Evolutionary conservation across 208 protist species (phyloP).

Genomic region (Lotmaria passim): DNA sequence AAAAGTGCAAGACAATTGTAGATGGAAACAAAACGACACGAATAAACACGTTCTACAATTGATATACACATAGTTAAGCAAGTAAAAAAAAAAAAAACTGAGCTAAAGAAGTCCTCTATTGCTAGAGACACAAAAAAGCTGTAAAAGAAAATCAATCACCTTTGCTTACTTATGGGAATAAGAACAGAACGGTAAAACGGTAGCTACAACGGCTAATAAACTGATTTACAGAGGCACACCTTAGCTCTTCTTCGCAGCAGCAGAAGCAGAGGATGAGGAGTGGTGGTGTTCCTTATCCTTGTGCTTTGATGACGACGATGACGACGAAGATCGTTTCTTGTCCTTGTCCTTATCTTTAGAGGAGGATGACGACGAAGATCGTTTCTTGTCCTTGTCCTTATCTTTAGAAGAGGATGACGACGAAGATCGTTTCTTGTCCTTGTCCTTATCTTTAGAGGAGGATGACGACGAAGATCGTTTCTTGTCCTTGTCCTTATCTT

Average conservation of each 20-base stretch:
- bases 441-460: background rate
- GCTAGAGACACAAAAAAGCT: too few relatives aligned
- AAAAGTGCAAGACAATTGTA: too few relatives aligned
- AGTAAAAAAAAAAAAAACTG: too few relatives aligned
- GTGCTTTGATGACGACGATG: background rate
- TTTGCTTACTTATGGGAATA: too few relatives aligned
- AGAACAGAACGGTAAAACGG: too few relatives aligned
- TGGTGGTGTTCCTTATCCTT: background rate
- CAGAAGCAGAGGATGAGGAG: constrained; percentile 1
- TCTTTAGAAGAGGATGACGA: constrained; percentile 6
- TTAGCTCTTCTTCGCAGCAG: background rate
- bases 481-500: constrained; percentile 8
- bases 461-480: constrained; percentile 7
- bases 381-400: constrained; percentile 6
- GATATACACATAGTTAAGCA: too few relatives aligned
- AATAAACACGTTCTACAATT: too few relatives aligned
- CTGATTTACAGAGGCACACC: too few relatives aligned
- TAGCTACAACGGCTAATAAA: too few relatives aligned
- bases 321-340: background rate
- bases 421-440: constrained; percentile 12
- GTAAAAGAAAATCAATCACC: too few relatives aligned
- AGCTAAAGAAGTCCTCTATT: too few relatives aligned
- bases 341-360: background rate
- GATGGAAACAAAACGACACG: too few relatives aligned
- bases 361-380: constrained; percentile 4